Conservation (phyloP, 495 filamentous ascomycete genomes). For the Penicillium lagena region DNA sequence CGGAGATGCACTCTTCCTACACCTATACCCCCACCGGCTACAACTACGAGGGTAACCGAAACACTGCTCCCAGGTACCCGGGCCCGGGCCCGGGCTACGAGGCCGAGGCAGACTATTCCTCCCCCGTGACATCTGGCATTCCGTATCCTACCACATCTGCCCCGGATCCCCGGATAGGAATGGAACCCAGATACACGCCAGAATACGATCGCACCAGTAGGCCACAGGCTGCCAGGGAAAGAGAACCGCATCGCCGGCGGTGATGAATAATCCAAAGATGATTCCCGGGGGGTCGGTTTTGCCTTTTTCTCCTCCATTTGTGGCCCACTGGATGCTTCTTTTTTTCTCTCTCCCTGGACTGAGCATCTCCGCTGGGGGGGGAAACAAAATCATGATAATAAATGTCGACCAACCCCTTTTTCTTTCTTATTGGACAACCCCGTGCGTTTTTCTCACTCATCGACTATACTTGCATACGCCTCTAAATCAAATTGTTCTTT, state of each 20-base stretch:
- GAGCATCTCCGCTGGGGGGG: no score
- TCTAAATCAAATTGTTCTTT: conserved; percentile 1
- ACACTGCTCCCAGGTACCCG: conserved; percentile 41
- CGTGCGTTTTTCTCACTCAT: conserved; percentile 2
- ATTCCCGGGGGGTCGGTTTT: not conserved
- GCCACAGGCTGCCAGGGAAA: conserved; percentile 36
- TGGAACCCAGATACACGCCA: conserved; percentile 44
- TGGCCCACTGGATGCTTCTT: conserved; percentile 7
- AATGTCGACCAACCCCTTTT: conserved; percentile 9
- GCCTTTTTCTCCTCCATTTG: conserved; percentile 1
- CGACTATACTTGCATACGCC: conserved; percentile 5
- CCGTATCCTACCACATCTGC: conserved; percentile 38
- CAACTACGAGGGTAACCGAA: conserved; percentile 37
- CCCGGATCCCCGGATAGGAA: conserved; percentile 43
- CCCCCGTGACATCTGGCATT: conserved; percentile 38
- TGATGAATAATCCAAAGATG: conserved; percentile 8
- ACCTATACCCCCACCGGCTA: conserved; percentile 35
- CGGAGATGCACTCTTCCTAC: conserved; percentile 36
- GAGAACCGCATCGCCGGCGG: conserved; percentile 36
- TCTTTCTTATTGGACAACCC: conserved; percentile 7
- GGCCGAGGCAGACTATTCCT: conserved; percentile 33
- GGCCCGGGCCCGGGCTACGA: conserved; percentile 43
- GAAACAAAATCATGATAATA: not conserved
- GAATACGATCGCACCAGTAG: conserved; percentile 38
- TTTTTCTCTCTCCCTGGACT: conserved; percentile 2